These are phyloP conservation scores for Flaveria trinervia DNA, from an alignment of 129 eudicot genomes.

Conservation along the genomic window DNA sequence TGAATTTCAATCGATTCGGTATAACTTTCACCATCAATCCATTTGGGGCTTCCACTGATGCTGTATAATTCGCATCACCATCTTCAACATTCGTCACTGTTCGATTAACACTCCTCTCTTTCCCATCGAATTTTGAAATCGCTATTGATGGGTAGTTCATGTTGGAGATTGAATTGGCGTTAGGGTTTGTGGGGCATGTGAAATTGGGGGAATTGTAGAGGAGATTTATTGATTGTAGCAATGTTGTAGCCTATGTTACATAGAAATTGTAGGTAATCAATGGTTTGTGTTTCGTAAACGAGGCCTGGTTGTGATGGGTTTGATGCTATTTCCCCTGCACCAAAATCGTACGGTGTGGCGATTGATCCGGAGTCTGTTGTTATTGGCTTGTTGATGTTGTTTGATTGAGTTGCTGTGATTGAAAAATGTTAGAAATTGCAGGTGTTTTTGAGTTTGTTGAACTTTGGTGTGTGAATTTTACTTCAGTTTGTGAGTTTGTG, in stretches of 20 bases:
- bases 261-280: conserved; percentile 50
- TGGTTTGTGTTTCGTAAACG: conserved; percentile 53
- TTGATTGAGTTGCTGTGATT: conserved; percentile 64
- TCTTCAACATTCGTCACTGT: conserved; percentile 66
- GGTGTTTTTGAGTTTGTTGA: not conserved
- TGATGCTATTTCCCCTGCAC: conserved; percentile 73
- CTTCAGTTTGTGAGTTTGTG: not conserved
- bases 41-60: conserved; percentile 49
- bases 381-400: conserved; percentile 55
- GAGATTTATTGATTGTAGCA: conserved; percentile 51
- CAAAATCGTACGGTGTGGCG: conserved; percentile 80
- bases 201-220: conserved; percentile 47
- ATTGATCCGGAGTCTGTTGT: conserved; percentile 45
- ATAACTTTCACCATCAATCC: conserved; percentile 53
- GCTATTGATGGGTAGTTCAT: conserved; percentile 85
- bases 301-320: conserved; percentile 68
- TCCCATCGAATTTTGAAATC: conserved; percentile 34
- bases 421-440: not conserved
- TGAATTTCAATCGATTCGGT: conserved; percentile 53
- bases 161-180: conserved; percentile 40
- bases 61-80: conserved; percentile 48
- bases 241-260: conserved; percentile 60
- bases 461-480: not conserved
- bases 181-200: conserved; percentile 55
- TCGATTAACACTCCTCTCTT: conserved; percentile 44